phyloP scores from a whole-genome alignment of 1,284 basidiomycete species.

The Melanopsichium pennsylvanicum region DNA sequence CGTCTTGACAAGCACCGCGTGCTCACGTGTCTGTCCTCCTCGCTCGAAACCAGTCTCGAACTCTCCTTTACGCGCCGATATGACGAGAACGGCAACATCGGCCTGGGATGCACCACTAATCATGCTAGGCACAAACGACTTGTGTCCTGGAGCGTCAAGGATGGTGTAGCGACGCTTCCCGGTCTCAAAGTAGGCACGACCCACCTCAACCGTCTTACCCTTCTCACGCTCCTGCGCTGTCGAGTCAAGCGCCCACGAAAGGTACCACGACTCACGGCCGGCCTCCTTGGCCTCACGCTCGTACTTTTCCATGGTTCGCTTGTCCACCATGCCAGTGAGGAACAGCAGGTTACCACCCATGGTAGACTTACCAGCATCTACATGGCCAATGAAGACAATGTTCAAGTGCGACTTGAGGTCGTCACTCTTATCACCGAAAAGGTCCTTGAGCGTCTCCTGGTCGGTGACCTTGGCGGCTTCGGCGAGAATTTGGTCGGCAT shows the following conservation, averaged over 20 bases:
- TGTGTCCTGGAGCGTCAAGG: constrained; percentile 65
- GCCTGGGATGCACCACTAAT: constrained; percentile 65
- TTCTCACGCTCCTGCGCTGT: constrained; percentile 64
- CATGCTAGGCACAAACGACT: constrained; percentile 65
- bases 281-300: constrained; percentile 65
- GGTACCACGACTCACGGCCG: constrained; percentile 64
- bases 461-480: constrained; percentile 63
- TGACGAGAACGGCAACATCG: constrained; percentile 64
- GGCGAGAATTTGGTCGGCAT: constrained; percentile 62
- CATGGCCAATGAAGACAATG: constrained; percentile 65
- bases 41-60: constrained; percentile 65
- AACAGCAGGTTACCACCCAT: constrained; percentile 65
- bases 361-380: constrained; percentile 66
- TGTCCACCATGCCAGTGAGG: constrained; percentile 66
- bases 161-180: constrained; percentile 65
- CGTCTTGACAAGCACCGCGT: constrained; percentile 65
- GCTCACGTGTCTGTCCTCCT: constrained; percentile 65
- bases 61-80: constrained; percentile 63
- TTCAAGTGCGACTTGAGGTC: constrained; percentile 64
- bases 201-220: constrained; percentile 66
- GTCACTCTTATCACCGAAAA: constrained; percentile 62
- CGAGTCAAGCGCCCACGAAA: constrained; percentile 65
- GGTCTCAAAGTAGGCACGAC: constrained; percentile 65
- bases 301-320: constrained; percentile 65
- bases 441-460: constrained; percentile 64